Evolutionary conservation across 2,329 filamentous ascomycete genomes (phyloP).

Genomic region (Microcyclosporella mali): DNA sequence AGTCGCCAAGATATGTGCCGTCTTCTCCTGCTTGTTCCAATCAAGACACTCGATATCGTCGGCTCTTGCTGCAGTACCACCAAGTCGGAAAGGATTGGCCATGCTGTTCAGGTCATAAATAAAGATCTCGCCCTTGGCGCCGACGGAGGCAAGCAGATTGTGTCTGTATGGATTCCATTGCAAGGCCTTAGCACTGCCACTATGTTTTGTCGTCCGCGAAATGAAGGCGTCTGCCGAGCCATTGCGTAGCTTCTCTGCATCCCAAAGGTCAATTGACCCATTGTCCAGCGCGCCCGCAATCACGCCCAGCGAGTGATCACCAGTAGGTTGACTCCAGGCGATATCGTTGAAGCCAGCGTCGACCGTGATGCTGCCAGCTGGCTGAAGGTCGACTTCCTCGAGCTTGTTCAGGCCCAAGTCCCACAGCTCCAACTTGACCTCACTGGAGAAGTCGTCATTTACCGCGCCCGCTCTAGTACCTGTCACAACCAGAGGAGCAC

Average conservation of each 20-base stretch:
- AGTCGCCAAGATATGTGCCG: constrained; percentile 90
- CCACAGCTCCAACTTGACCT: constrained; percentile 95
- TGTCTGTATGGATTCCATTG: constrained; percentile 94
- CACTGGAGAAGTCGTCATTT: constrained; percentile 94
- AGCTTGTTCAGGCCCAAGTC: constrained; percentile 76
- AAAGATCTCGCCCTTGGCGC: constrained; percentile 91
- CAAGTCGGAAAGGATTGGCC: constrained; percentile 78
- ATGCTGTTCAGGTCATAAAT: constrained; percentile 92
- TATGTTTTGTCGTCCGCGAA: constrained; percentile 82
- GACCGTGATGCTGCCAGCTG: constrained; percentile 73
- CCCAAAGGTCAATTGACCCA: constrained; percentile 88
- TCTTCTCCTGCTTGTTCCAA: constrained; percentile 83
- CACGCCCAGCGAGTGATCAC: constrained; percentile 73
- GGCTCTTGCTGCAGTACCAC: constrained; percentile 77
- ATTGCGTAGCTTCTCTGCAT: constrained; percentile 63
- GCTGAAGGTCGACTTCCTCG: constrained; percentile 75
- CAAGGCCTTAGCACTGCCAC: constrained; percentile 82
- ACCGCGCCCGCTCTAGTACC: constrained; percentile 93
- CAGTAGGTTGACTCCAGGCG: constrained; percentile 80
- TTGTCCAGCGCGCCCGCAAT: constrained; percentile 95
- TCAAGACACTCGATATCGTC: constrained; percentile 95
- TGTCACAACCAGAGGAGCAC: constrained; percentile 77
- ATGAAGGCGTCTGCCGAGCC: constrained; percentile 64
- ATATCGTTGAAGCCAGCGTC: constrained; percentile 97
- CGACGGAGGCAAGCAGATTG: constrained; percentile 85